Base-by-base conservation (phyloP, 1,284 basidiomycete genomes). In the Rhizopogon parksii region DNA sequence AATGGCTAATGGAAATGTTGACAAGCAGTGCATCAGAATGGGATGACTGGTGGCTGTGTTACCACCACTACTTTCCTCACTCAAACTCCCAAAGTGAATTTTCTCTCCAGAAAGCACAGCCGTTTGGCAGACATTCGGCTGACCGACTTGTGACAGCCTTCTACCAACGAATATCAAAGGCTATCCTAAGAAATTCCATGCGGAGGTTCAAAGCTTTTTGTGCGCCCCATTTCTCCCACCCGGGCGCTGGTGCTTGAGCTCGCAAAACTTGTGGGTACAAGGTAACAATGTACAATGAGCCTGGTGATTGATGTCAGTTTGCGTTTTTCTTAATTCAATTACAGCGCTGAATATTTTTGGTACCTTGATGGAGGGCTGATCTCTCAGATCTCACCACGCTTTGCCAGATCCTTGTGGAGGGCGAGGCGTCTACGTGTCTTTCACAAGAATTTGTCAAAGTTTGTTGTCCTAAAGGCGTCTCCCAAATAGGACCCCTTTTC, bases 91-190 rank as follows among this genome's bases (percentile, higher is more conserved):
- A 42, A 24, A 42, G 15, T 42, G 40, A 24, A 14, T 4, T 32
- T 43, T 43, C 27, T 32, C 6, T 43, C 17, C 40, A 32, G 40
- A 43, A 43, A 43, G 27, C 27, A 43, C 40, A 43, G 40, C 40
- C 27, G 27, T 8, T 42, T 42, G 6, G 40, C 25, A 30, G 27
- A 30, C 27, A 9, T 30, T 30, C 12, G 15, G 15, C 8, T 32
- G 40, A 15, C 15, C 15, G 11, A 17, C 12, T 11, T 15, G 27
- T 32, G 27, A 32, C 40, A 43, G 27, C 11, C 21, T 43, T 43
- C 40, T 12, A 30, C 3, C 27, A 30, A 30, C 9, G 27, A 30
- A 27, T 30, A 17, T 30, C 6, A 14, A 14, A 30, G 40, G 40
- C 40, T 43, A 43, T 43, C 15, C 40, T 30, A 6, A 8, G 24